Conservation (phyloP, 1,284 basidiomycete species). For the Pterula multifida region DNA sequence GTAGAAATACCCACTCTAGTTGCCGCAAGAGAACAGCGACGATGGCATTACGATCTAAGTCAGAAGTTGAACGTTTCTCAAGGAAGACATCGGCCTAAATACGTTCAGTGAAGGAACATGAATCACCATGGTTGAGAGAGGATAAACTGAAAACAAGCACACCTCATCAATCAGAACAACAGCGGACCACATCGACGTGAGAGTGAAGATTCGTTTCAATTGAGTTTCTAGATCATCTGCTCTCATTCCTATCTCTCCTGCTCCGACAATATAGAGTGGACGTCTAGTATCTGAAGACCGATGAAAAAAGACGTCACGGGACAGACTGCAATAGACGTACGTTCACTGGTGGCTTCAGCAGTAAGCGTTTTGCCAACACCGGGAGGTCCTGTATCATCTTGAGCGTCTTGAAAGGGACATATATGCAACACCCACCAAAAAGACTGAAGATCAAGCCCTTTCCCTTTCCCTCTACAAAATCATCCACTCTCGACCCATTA, state of each 20-base stretch:
- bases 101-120: no score
- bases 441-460: background rate
- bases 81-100: slow-evolving; percentile 24
- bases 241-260: slow-evolving; percentile 21
- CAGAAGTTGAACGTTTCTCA: slow-evolving; percentile 14
- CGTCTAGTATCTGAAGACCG: slow-evolving; percentile 15
- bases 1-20: slow-evolving; percentile 24
- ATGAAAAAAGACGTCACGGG: background rate
- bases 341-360: slow-evolving; percentile 16
- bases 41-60: slow-evolving; percentile 21
- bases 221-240: slow-evolving; percentile 15
- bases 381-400: background rate
- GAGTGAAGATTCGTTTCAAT: slow-evolving; percentile 16
- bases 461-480: slow-evolving; percentile 20
- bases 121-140: no score
- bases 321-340: background rate
- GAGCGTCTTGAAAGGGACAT: no score
- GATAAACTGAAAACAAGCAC: background rate
- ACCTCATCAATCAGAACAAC: slow-evolving; percentile 21
- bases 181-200: slow-evolving; percentile 22
- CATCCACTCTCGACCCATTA: slow-evolving; percentile 14
- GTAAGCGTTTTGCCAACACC: slow-evolving; percentile 16
- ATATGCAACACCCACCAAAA: background rate
- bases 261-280: slow-evolving; percentile 21
- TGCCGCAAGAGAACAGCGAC: slow-evolving; percentile 23